Evolutionary conservation across 495 filamentous ascomycete species (phyloP).

Genomic region (Aspergillus asperescens): DNA sequence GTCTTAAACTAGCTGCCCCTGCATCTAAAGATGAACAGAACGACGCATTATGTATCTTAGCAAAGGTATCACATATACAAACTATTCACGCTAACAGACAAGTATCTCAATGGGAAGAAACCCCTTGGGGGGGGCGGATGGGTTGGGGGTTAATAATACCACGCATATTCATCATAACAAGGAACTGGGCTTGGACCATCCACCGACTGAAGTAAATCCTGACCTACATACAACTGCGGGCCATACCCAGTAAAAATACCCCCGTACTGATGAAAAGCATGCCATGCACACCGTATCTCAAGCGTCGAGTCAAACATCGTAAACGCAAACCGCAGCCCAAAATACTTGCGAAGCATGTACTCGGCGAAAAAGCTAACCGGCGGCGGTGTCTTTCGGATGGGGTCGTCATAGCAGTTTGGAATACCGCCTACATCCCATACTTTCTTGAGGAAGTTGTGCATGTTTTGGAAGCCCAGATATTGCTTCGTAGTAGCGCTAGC

Average conservation of each 20-base stretch:
- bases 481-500: background rate
- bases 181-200: background rate
- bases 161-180: background rate
- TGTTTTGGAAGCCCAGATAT: constrained; percentile 1
- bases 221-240: background rate
- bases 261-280: background rate
- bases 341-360: constrained; percentile 8
- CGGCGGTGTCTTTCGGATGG: background rate
- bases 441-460: background rate
- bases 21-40: too few relatives aligned
- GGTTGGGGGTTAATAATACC: background rate
- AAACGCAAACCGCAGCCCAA: background rate
- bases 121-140: too few relatives aligned
- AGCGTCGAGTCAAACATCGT: background rate
- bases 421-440: background rate
- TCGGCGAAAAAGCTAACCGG: constrained; percentile 1
- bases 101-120: too few relatives aligned
- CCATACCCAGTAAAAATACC: background rate
- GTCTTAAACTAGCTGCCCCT: background rate
- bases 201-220: background rate
- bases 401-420: constrained; percentile 1
- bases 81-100: too few relatives aligned
- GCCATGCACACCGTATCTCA: background rate
- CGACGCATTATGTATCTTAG: too few relatives aligned
- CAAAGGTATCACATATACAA: too few relatives aligned